Evolutionary conservation across 2,329 filamentous ascomycete species (phyloP).

Genomic region (Penicillium thymicola): DNA sequence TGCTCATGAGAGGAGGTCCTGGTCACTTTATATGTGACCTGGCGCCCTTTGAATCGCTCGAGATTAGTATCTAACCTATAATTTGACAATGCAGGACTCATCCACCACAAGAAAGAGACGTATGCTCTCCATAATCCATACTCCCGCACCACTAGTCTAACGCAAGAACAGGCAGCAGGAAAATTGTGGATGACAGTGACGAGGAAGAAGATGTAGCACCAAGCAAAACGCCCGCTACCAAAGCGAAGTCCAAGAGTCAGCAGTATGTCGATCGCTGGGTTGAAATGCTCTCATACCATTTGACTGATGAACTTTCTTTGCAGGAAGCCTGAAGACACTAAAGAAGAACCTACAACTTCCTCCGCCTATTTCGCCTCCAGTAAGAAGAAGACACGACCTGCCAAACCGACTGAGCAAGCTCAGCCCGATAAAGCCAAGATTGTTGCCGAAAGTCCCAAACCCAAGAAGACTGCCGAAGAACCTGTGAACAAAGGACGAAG

Average conservation of each 20-base stretch:
- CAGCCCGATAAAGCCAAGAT: slow-evolving; percentile 13
- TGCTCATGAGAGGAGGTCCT: background rate
- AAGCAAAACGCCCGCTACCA: slow-evolving; percentile 39
- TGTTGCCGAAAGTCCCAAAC: slow-evolving; percentile 17
- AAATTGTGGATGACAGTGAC: slow-evolving; percentile 76
- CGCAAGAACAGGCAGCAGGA: slow-evolving; percentile 50
- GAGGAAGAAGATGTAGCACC: slow-evolving; percentile 62
- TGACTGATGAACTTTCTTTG: slow-evolving; percentile 4
- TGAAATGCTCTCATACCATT: background rate
- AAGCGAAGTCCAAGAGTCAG: slow-evolving; percentile 38
- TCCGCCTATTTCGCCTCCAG: slow-evolving; percentile 61
- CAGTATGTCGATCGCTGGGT: slow-evolving; percentile 43
- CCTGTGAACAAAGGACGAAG: slow-evolving; percentile 16
- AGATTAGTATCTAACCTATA: slow-evolving; percentile 8
- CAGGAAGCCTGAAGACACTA: slow-evolving; percentile 50
- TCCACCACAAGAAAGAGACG: slow-evolving; percentile 35
- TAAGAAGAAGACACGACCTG: slow-evolving; percentile 53
- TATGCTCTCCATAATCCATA: slow-evolving; percentile 19
- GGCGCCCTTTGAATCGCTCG: background rate
- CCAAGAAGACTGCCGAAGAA: slow-evolving; percentile 16
- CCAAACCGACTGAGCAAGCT: slow-evolving; percentile 23
- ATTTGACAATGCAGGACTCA: slow-evolving; percentile 21
- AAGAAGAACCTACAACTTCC: slow-evolving; percentile 57
- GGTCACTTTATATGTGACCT: background rate
- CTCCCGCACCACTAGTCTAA: slow-evolving; percentile 5